phyloP scores from a whole-genome alignment of 2,329 filamentous ascomycete species.

The Paraphoma sp. region DNA sequence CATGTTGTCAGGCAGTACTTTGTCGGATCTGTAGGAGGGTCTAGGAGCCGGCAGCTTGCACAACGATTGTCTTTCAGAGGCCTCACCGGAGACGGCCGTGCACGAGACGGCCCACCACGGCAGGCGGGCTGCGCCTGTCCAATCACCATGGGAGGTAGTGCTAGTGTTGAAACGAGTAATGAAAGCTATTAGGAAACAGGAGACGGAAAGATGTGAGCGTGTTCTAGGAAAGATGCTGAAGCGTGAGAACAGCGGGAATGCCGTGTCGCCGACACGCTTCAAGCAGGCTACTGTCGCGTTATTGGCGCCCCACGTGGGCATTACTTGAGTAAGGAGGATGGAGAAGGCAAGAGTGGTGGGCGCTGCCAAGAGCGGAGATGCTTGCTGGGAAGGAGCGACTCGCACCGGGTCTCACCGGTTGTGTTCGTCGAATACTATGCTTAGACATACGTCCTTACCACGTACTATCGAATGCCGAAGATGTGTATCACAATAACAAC shows the following conservation, averaged over 20 bases:
- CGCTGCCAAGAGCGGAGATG: neutral
- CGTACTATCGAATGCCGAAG: too few species aligned
- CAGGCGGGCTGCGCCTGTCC: constrained; percentile 13
- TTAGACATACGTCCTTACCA: too few species aligned
- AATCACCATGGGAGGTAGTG: constrained; percentile 21
- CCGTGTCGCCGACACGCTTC: neutral
- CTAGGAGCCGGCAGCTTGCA: constrained; percentile 13
- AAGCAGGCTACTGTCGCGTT: constrained; percentile 3
- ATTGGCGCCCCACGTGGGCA: constrained; percentile 7
- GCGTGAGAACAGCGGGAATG: neutral
- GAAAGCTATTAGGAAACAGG: constrained; percentile 10
- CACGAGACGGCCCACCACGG: constrained; percentile 11
- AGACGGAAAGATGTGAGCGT: constrained; percentile 10
- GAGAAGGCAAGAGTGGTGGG: neutral
- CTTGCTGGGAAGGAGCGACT: neutral
- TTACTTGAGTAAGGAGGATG: neutral
- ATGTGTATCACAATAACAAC: too few species aligned
- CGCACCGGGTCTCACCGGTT: neutral
- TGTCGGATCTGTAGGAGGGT: neutral
- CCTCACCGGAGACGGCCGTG: constrained; percentile 9
- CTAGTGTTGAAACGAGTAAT: constrained; percentile 11
- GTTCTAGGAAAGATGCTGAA: constrained; percentile 2
- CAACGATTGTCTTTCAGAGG: constrained; percentile 14
- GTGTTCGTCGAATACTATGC: neutral
- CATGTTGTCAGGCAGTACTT: constrained; percentile 12